A percentile compares a stretch with the other conserved stretches of the same genome.
Evolutionary conservation across 1,284 basidiomycete species (phyloP).

Genomic region (Irpex rosettiformis): DNA sequence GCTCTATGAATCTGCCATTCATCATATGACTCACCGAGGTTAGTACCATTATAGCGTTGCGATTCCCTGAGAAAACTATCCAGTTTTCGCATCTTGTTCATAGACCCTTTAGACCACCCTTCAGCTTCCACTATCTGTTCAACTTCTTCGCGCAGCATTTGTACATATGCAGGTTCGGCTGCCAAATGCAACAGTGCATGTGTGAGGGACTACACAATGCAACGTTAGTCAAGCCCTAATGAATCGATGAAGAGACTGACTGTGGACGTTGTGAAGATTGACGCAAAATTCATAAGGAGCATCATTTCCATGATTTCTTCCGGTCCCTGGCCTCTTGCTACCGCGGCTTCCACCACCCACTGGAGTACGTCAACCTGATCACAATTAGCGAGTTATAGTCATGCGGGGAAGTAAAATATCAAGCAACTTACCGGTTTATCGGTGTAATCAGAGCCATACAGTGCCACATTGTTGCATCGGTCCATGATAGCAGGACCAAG

Average conservation of each 20-base stretch:
- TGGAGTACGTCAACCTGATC: slow-evolving; percentile 7
- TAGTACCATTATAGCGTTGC: slow-evolving; percentile 33
- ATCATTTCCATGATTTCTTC: slow-evolving; percentile 16
- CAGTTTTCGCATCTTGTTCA: slow-evolving; percentile 44
- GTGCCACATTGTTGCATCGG: slow-evolving; percentile 5
- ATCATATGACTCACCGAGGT: slow-evolving; percentile 15
- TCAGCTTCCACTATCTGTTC: slow-evolving; percentile 32
- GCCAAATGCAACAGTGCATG: slow-evolving; percentile 40
- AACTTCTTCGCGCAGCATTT: slow-evolving; percentile 43
- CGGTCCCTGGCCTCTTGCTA: slow-evolving; percentile 4
- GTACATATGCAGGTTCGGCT: slow-evolving; percentile 35
- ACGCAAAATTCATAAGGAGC: slow-evolving; percentile 27
- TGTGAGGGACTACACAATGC: slow-evolving; percentile 29
- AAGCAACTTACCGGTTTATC: neutral
- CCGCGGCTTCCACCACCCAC: slow-evolving; percentile 2
- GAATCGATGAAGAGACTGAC: slow-evolving; percentile 21
- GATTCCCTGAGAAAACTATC: slow-evolving; percentile 53
- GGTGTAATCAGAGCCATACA: neutral
- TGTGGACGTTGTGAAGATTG: slow-evolving; percentile 28
- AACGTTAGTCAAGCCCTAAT: slow-evolving; percentile 5
- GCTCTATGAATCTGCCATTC: neutral
- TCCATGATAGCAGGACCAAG: slow-evolving; percentile 20
- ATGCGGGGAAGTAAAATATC: neutral
- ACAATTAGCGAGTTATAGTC: neutral
- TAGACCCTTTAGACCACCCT: slow-evolving; percentile 43